Conservation (phyloP, 345 rosid genomes). For the Arabidopsis suecica region DNA sequence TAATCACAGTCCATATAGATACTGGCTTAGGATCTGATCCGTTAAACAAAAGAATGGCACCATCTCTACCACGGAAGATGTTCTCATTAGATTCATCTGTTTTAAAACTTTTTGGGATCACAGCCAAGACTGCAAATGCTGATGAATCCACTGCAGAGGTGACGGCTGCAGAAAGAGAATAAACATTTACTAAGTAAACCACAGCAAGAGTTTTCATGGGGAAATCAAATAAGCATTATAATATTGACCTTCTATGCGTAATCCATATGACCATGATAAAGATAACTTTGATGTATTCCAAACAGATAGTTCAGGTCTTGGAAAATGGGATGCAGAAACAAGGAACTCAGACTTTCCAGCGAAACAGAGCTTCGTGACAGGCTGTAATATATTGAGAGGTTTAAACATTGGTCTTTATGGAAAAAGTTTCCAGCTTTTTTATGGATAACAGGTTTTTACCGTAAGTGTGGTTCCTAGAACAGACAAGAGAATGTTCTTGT, state of each 20-base stretch:
- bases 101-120: constrained; percentile 57
- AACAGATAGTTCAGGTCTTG: constrained; percentile 69
- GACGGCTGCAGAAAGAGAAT: constrained; percentile 59
- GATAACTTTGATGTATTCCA: constrained; percentile 81
- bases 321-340: constrained; percentile 70
- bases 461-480: constrained; percentile 69
- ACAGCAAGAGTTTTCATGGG: background rate
- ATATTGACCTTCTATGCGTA: constrained; percentile 74
- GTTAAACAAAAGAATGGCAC: constrained; percentile 70
- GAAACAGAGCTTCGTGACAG: constrained; percentile 68
- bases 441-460: constrained; percentile 44
- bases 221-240: background rate
- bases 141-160: constrained; percentile 61
- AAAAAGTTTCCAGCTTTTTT: background rate
- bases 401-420: background rate
- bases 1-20: constrained; percentile 77
- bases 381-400: constrained; percentile 28
- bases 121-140: constrained; percentile 71
- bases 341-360: constrained; percentile 76
- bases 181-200: constrained; percentile 11
- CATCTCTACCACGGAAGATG: constrained; percentile 63
- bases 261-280: constrained; percentile 77
- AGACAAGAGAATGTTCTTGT: constrained; percentile 74
- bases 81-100: constrained; percentile 44
- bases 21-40: constrained; percentile 71